Percentiles rank a stretch among this genome's conserved stretches.
These are phyloP conservation scores for Moesziomyces globuligerus DNA, from an alignment of 1,284 basidiomycete genomes.

Conservation along the genomic window DNA sequence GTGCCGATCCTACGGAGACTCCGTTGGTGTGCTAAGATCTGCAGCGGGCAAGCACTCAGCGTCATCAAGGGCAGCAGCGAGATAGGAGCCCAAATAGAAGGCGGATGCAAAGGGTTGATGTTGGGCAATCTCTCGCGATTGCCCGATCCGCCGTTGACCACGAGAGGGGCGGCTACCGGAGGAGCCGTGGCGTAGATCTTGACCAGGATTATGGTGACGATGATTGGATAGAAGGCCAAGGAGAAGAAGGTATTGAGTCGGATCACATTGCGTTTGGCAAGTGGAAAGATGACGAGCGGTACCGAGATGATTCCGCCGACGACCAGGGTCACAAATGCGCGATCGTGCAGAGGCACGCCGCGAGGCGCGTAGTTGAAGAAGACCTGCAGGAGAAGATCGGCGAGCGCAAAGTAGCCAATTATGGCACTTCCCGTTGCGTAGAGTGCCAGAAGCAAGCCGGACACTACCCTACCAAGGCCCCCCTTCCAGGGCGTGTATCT, in stretches of 20 bases:
- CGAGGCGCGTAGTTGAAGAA: constrained; percentile 60
- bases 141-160: too few species aligned
- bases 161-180: background rate
- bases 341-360: constrained; percentile 58
- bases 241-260: constrained; percentile 58
- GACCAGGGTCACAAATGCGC: constrained; percentile 61
- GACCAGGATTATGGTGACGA: constrained; percentile 49
- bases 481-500: constrained; percentile 62
- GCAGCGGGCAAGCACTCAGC: constrained; percentile 60
- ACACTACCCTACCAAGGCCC: constrained; percentile 49
- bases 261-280: constrained; percentile 64
- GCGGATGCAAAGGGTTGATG: constrained; percentile 43
- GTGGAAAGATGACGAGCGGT: constrained; percentile 61
- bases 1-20: constrained; percentile 56
- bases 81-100: constrained; percentile 62
- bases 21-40: constrained; percentile 64
- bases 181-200: constrained; percentile 42
- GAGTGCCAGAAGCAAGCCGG: constrained; percentile 49
- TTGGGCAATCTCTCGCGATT: constrained; percentile 22
- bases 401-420: constrained; percentile 63
- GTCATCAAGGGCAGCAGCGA: constrained; percentile 63
- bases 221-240: constrained; percentile 55
- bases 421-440: constrained; percentile 64
- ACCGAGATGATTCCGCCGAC: constrained; percentile 57
- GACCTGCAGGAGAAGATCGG: constrained; percentile 62